These are phyloP conservation scores for Arctium minus DNA, from an alignment of 129 eudicot genomes.

Conservation along the genomic window DNA sequence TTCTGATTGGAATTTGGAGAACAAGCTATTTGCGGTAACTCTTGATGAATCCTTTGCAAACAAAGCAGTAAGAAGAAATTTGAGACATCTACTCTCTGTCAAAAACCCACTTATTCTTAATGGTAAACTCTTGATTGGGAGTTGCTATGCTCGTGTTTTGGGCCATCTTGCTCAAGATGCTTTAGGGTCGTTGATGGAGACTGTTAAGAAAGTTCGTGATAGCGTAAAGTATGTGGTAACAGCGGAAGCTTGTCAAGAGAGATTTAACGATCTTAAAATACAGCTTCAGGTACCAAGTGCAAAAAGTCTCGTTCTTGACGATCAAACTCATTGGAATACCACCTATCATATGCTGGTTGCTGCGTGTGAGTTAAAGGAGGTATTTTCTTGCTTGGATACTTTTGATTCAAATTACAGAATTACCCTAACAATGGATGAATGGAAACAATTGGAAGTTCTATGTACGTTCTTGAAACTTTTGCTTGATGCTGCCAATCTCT, in stretches of 20 bases:
- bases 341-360: constrained; percentile 81
- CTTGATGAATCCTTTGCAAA: constrained; percentile 57
- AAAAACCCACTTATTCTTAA: constrained; percentile 43
- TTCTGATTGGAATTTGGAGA: constrained; percentile 55
- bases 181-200: constrained; percentile 29
- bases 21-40: constrained; percentile 60
- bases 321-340: constrained; percentile 66
- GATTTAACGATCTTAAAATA: constrained; percentile 44
- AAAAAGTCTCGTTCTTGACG: constrained; percentile 56
- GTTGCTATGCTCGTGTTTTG: constrained; percentile 62
- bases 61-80: constrained; percentile 40
- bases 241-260: constrained; percentile 33
- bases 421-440: constrained; percentile 55
- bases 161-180: constrained; percentile 62
- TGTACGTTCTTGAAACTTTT: constrained; percentile 57
- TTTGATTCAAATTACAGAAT: constrained; percentile 47
- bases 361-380: constrained; percentile 79
- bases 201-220: constrained; percentile 64
- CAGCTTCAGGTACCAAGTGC: constrained; percentile 73
- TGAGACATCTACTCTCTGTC: constrained; percentile 40
- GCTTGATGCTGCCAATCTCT: constrained; percentile 54
- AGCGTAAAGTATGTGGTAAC: constrained; percentile 68
- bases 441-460: constrained; percentile 62
- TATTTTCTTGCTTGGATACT: constrained; percentile 62
- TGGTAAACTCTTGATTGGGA: constrained; percentile 58